These are phyloP conservation scores for Pichia californica DNA, from an alignment of 805 yeast genomes.

Conservation along the genomic window DNA sequence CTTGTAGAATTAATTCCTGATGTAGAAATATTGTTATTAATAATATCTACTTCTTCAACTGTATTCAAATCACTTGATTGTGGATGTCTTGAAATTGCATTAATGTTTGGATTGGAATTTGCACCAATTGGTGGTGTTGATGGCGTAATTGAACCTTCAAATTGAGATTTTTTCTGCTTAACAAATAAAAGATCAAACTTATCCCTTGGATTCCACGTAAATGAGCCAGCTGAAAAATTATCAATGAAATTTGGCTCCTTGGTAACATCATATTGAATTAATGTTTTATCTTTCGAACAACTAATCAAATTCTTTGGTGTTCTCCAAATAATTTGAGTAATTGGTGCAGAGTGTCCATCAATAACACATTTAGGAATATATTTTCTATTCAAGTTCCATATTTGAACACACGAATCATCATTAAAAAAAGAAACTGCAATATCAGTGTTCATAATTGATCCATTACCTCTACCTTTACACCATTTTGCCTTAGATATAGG, in stretches of 20 bases:
- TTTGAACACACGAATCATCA: slow-evolving; percentile 63
- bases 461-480: slow-evolving; percentile 39
- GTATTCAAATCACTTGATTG: slow-evolving; percentile 10
- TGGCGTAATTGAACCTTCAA: slow-evolving; percentile 20
- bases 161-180: slow-evolving; percentile 42
- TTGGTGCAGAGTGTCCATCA: slow-evolving; percentile 41
- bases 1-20: neutral
- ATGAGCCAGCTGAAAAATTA: slow-evolving; percentile 43
- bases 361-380: slow-evolving; percentile 59
- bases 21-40: neutral
- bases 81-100: no score
- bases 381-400: slow-evolving; percentile 65
- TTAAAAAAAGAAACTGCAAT: slow-evolving; percentile 69
- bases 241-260: slow-evolving; percentile 39
- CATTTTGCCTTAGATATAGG: slow-evolving; percentile 76
- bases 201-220: slow-evolving; percentile 51
- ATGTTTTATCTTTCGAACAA: slow-evolving; percentile 43
- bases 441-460: slow-evolving; percentile 48
- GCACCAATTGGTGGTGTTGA: neutral
- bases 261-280: slow-evolving; percentile 43
- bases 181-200: slow-evolving; percentile 44
- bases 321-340: slow-evolving; percentile 54
- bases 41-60: neutral
- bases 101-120: no score
- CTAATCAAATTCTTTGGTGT: slow-evolving; percentile 41